phyloP scores from a whole-genome alignment of 139 green algal species.

The Spirogloea muscicola region DNA sequence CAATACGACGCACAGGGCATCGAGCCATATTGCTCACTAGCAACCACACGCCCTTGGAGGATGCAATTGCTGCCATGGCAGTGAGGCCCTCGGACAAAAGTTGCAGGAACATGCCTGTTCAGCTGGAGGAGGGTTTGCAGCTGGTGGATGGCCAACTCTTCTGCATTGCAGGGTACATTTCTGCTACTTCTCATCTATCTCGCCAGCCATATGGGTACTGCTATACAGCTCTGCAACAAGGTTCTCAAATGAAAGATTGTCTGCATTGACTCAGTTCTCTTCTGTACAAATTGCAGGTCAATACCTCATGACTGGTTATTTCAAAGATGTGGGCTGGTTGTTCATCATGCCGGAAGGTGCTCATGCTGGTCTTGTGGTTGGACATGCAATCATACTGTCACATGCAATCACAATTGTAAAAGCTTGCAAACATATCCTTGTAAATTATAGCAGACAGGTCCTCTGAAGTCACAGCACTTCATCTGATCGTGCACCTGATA shows the following conservation, averaged over 20 bases:
- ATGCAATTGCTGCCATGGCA: slow-evolving; percentile 5
- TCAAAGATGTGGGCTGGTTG: background rate
- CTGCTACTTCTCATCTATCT: background rate
- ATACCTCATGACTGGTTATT: slow-evolving; percentile 23
- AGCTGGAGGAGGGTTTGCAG: no score
- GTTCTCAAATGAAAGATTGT: background rate
- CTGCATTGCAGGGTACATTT: background rate
- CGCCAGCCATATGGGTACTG: background rate
- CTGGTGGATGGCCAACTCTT: background rate
- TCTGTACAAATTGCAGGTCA: slow-evolving; percentile 1
- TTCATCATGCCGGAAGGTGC: slow-evolving; percentile 26
- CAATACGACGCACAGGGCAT: background rate
- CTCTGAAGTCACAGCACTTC: no score
- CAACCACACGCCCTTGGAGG: background rate
- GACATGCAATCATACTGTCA: background rate
- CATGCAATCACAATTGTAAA: background rate
- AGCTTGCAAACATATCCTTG: background rate
- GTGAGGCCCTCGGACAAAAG: no score
- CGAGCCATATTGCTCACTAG: slow-evolving; percentile 13
- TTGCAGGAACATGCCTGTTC: no score
- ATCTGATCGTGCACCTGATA: no score
- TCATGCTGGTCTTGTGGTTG: background rate
- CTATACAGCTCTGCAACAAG: background rate
- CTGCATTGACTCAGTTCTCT: background rate
- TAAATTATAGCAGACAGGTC: background rate